Evolutionary conservation across 2,329 filamentous ascomycete species (phyloP).

Genomic region (Claviceps citrina): DNA sequence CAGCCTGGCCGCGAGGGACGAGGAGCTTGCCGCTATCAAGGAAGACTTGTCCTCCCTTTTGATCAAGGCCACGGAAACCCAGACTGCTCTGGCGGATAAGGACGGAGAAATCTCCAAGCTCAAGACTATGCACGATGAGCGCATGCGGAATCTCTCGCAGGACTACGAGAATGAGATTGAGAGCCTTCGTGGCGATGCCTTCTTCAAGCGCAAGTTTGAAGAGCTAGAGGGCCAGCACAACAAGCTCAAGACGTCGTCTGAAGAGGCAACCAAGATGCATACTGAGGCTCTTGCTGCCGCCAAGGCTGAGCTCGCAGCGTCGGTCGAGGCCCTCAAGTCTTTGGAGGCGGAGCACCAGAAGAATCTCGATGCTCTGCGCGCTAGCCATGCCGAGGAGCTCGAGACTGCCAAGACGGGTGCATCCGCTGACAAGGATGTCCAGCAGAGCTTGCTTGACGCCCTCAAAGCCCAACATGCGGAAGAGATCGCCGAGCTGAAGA

Average conservation of each 20-base stretch:
- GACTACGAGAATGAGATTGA: constrained; percentile 53
- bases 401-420: constrained; percentile 39
- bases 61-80: constrained; percentile 31
- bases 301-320: constrained; percentile 28
- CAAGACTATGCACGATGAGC: constrained; percentile 40
- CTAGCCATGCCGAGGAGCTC: constrained; percentile 43
- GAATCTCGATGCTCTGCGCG: constrained; percentile 38
- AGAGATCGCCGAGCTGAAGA: constrained; percentile 29
- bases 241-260: constrained; percentile 27
- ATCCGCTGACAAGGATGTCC: constrained; percentile 32
- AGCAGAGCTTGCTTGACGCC: constrained; percentile 35
- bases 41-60: constrained; percentile 27
- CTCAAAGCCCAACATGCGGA: constrained; percentile 39
- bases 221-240: constrained; percentile 42
- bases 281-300: constrained; percentile 26
- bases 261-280: constrained; percentile 24
- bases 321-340: constrained; percentile 31
- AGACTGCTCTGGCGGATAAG: constrained; percentile 31
- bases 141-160: constrained; percentile 41
- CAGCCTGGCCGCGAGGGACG: constrained; percentile 27
- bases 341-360: constrained; percentile 39
- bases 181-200: constrained; percentile 44
- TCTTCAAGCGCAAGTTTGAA: constrained; percentile 48
- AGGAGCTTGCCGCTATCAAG: constrained; percentile 31
- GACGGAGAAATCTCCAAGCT: constrained; percentile 35